Base-by-base conservation (phyloP, 2,329 filamentous ascomycete genomes). In the Aureobasidium musti region DNA sequence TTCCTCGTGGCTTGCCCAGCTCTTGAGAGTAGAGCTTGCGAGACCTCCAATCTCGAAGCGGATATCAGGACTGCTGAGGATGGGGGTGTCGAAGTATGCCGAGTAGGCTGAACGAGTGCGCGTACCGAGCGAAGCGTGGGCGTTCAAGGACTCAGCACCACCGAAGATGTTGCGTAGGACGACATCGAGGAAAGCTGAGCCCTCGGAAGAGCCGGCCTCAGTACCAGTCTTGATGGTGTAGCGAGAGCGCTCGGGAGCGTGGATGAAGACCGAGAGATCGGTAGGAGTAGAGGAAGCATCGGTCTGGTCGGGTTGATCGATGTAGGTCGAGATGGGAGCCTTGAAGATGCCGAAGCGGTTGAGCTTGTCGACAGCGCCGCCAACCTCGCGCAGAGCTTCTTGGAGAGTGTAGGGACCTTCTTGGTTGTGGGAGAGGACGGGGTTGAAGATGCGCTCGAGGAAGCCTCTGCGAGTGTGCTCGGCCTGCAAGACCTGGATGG, bases 1-100 rank as follows among this genome's bases (percentile, higher is more conserved):
- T 79, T 99, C 94, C 73, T 98, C 94, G 75, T 99, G 94, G 70
- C 91, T 95, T 26, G 95, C 92, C 91, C 92, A 98, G 14, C 88
- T 86, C 79, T 98, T 97, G 69, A 94, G 86, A 0, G 91, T 96
- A 52, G 91, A 89, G 69, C 91, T 96, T 11, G 90, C 88, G 52
- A 97, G 82, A 1, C 86, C 92, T 71, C 96, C 93, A 68, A 96
- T 73, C 71, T 94, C 89, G 68, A 92, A 82, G 68, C 89, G 86
- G 72, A 92, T 81, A 74, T 97, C 89, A 0, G 95, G 93, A 75
- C 97, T 91, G 78, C 90, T 91, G 66, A 91, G 82, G 54, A 99
- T 82, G 0, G 95, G 95, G 0, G 91, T 89, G 68, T 92, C 89
- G 69, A 98, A 89, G 67, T 87, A 88, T 65, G 91, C 91, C 70